These are phyloP conservation scores for Houttuynia cordata DNA, from an alignment of 164 flowering plant species.

Conservation along the genomic window DNA sequence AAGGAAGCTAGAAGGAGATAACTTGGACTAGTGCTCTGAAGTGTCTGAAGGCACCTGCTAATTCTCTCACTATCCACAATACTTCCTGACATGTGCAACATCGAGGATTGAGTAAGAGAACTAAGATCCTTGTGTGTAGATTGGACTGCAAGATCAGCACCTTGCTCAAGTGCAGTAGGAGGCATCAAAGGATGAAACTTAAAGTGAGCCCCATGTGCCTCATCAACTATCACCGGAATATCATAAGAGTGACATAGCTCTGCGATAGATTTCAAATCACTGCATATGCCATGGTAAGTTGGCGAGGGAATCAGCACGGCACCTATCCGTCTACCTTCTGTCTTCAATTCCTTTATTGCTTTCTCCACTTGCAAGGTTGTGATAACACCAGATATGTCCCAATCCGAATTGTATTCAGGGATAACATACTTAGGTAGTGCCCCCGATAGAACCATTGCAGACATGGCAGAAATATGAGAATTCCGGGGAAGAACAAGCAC, in stretches of 20 bases:
- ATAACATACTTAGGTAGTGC: constrained; percentile 31
- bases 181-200: constrained; percentile 21
- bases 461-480: constrained; percentile 41
- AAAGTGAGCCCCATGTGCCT: constrained; percentile 54
- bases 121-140: constrained; percentile 49
- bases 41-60: constrained; percentile 34
- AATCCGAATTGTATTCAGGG: constrained; percentile 30
- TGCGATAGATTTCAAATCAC: constrained; percentile 23
- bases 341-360: constrained; percentile 28
- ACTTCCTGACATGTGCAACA: constrained; percentile 40
- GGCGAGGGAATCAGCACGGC: constrained; percentile 46
- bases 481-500: constrained; percentile 34
- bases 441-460: constrained; percentile 45
- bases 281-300: constrained; percentile 46
- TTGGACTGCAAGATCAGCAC: constrained; percentile 41
- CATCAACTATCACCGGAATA: constrained; percentile 44
- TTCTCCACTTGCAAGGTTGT: constrained; percentile 28
- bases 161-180: constrained; percentile 24
- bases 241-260: constrained; percentile 26
- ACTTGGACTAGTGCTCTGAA: constrained; percentile 53
- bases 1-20: constrained; percentile 39
- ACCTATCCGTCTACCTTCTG: constrained; percentile 25
- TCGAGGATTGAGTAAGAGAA: constrained; percentile 48
- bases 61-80: constrained; percentile 34
- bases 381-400: constrained; percentile 40